phyloP scores from a whole-genome alignment of 2,329 filamentous ascomycete genomes.

The Apiospora koreana region DNA sequence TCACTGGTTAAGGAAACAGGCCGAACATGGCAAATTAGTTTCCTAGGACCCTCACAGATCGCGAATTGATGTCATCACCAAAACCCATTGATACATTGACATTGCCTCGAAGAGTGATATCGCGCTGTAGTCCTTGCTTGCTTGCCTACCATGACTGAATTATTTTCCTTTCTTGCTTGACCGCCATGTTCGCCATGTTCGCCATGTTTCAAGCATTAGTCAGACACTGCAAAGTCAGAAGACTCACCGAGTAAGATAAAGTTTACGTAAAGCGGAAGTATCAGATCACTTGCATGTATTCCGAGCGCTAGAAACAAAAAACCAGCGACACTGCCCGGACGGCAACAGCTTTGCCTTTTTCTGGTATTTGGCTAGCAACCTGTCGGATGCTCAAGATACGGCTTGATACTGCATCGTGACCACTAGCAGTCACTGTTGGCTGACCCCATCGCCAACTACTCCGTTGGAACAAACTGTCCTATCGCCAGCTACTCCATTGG shows the following conservation, averaged over 20 bases:
- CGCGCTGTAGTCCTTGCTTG: neutral
- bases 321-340: neutral
- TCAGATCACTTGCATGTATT: neutral
- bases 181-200: too few relatives aligned
- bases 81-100: neutral
- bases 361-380: neutral
- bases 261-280: neutral
- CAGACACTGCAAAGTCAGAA: slow-evolving; percentile 3
- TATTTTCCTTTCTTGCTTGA: neutral
- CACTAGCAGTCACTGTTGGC: too few relatives aligned
- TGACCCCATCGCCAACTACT: too few relatives aligned
- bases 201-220: neutral
- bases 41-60: neutral
- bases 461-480: too few relatives aligned
- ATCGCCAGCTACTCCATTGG: too few relatives aligned
- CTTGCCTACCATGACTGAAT: neutral
- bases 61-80: neutral
- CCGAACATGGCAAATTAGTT: neutral
- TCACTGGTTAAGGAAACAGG: neutral
- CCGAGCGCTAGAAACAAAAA: neutral
- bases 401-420: neutral
- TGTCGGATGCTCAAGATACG: neutral
- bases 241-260: neutral
- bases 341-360: neutral
- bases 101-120: neutral